Percentiles rank a stretch among this genome's conserved stretches.
Conservation (phyloP, 73 alveolate genomes). For the Symbiodinium pilosum region DNA sequence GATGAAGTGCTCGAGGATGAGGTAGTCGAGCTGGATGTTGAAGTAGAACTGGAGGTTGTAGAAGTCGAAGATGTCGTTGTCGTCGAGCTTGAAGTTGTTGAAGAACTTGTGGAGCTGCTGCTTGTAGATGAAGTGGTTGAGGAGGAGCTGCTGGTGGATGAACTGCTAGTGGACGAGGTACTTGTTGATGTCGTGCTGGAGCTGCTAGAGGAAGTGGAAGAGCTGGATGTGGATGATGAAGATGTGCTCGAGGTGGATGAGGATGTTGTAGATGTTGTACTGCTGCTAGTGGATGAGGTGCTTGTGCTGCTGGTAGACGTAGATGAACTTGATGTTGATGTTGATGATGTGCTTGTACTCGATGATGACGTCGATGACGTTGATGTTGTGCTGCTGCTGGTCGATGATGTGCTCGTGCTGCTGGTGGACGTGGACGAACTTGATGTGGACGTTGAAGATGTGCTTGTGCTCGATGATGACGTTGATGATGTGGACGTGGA, state of each 20-base stretch:
- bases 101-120: no score
- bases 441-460: constrained; percentile 6
- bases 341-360: background rate
- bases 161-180: background rate
- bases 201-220: background rate
- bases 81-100: background rate
- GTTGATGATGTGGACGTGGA: background rate
- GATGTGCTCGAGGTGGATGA: constrained; percentile 24
- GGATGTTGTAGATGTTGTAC: background rate
- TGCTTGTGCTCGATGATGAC: background rate
- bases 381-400: constrained; percentile 4
- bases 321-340: constrained; percentile 13
- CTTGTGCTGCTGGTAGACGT: constrained; percentile 31
- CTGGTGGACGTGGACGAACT: constrained; percentile 30
- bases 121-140: background rate
- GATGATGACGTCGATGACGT: background rate
- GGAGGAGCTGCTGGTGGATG: background rate
- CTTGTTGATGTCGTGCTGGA: background rate
- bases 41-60: background rate
- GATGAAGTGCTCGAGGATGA: background rate
- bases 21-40: background rate
- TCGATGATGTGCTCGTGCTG: constrained; percentile 1
- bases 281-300: background rate
- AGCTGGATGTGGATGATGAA: background rate
- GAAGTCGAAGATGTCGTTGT: background rate